Conservation (phyloP, 2,329 filamentous ascomycete genomes). For the Aspergillus transmontanensis region DNA sequence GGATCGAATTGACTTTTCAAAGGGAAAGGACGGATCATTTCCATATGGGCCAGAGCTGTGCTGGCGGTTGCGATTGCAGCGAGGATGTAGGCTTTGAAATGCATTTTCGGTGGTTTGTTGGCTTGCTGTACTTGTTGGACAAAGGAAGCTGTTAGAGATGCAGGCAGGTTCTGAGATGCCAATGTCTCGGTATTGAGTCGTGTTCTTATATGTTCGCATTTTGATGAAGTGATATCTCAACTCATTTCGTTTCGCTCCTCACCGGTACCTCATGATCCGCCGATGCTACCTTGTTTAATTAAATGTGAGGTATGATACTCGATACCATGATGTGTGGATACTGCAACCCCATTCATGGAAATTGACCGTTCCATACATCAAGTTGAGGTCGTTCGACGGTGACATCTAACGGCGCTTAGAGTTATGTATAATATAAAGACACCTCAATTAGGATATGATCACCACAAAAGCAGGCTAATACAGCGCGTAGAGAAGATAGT, state of each 20-base stretch:
- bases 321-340: neutral
- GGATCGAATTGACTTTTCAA: slow-evolving; percentile 3
- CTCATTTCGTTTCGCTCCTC: neutral
- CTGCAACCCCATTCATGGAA: neutral
- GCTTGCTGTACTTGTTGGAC: neutral
- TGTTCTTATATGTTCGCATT: neutral
- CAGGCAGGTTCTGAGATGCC: neutral
- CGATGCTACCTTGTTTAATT: neutral
- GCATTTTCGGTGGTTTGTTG: neutral
- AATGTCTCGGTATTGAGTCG: neutral
- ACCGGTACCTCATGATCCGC: neutral
- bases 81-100: neutral
- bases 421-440: neutral
- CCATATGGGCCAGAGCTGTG: slow-evolving; percentile 7
- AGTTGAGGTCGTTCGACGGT: neutral
- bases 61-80: neutral
- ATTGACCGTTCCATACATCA: neutral
- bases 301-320: neutral
- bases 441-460: neutral
- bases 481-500: neutral
- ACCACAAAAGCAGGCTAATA: neutral
- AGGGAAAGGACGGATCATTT: slow-evolving; percentile 3
- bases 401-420: neutral
- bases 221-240: neutral
- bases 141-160: neutral